A percentile compares a stretch with the other conserved stretches of the same genome.
phyloP scores from a whole-genome alignment of 306 rosid genomes.

The Castanea crenata region DNA sequence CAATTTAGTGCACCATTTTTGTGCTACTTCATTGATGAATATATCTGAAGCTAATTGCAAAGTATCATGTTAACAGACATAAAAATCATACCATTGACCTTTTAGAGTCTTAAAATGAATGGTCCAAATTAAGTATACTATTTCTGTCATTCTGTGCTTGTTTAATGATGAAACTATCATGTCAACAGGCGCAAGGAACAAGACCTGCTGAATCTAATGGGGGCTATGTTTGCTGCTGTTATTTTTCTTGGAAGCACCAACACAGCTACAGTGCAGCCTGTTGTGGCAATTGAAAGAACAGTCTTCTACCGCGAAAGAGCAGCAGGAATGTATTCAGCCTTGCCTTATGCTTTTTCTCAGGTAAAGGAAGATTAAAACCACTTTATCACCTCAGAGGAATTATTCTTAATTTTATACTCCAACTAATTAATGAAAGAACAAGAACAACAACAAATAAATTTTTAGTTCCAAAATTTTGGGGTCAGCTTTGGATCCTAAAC shows the following conservation, averaged over 20 bases:
- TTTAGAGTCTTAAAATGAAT: too few relatives aligned
- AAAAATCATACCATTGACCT: too few relatives aligned
- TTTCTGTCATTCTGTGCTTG: background rate
- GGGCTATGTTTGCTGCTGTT: conserved; percentile 40
- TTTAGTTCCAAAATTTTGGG: too few relatives aligned
- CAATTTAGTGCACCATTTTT: background rate
- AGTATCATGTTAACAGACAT: background rate
- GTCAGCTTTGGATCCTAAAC: too few relatives aligned
- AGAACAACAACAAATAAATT: too few relatives aligned
- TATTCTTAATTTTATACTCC: background rate
- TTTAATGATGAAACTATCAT: background rate
- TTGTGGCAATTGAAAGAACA: conserved; percentile 48
- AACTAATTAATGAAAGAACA: background rate
- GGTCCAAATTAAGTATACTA: background rate
- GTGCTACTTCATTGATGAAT: background rate
- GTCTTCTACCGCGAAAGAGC: conserved; percentile 62
- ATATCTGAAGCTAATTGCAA: background rate
- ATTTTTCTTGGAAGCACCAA: conserved; percentile 49
- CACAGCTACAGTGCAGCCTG: conserved; percentile 37
- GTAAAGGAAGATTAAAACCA: conserved; percentile 28
- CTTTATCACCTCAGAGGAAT: background rate
- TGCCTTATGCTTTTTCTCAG: conserved; percentile 60
- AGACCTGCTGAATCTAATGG: conserved; percentile 41
- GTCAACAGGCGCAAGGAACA: conserved; percentile 40
- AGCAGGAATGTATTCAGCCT: conserved; percentile 52